Evolutionary conservation across 345 rosid species (phyloP), one percentile per base, ranked within the genome.

Genomic region (Gossypium turneri): DNA sequence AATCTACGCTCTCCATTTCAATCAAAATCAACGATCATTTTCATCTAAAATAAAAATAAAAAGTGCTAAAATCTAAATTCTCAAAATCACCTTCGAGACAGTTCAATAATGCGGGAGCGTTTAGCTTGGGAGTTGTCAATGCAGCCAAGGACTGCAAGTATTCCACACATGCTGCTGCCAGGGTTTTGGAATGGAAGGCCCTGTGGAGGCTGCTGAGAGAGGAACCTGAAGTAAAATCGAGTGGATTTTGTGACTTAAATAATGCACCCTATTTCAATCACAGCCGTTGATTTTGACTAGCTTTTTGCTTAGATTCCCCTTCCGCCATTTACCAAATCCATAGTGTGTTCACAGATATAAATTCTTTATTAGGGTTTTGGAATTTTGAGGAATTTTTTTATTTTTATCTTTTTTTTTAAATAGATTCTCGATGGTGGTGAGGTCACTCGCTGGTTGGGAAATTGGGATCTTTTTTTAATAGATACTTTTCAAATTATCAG

Each of bases 51-150:
- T 51, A 16, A 47, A 3, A 52, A 29, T 2, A 19, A 66, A 48
- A 53, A 50, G 34, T 12, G 66, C 15, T 52, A 34, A 53, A 34
- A 45, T 59, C 44, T 9, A 22, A 51, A 20, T 12, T 13, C 9
- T 15, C 7, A 68, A 78, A 44, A 29, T 44, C 12, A 91, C 97
- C 94, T 84, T 58, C 97, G 87, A 78, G 97, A 91, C 68, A 91
- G 82, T 71, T 91, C 94, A 84, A 91, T 86, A 80, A 91, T 83
- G 74, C 97, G 97, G 63, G 97, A 83, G 50, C 97, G 97, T 83
- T 88, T 89, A 0, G 92, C 90, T 72, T 89, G 97, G 1, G 97
- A 89, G 84, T 72, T 85, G 76, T 91, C 92, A 34, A 74, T 27
- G 81, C 94, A 91, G 41, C 97, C 97, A 47, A 91, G 75, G 25